Base-by-base conservation (phyloP, 2,329 filamentous ascomycete species). In the Cladosporium sp. region DNA sequence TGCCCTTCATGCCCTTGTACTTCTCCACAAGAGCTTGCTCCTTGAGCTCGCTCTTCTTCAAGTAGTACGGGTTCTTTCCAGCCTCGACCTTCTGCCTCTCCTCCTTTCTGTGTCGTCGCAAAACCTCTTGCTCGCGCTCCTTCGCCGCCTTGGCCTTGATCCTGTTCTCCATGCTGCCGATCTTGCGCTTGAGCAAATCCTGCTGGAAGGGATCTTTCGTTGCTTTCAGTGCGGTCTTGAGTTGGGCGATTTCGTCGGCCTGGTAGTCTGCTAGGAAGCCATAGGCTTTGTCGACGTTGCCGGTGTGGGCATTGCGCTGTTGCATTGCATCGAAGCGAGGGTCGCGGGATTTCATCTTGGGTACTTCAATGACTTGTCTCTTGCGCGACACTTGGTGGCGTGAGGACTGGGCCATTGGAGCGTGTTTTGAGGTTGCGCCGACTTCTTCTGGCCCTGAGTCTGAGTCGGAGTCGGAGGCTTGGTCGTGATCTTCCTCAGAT, bases 1-100 rank as follows among this genome's bases (percentile, higher is more conserved):
- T 88, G 70, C 88, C 88, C 74, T 90, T 94, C 87, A 97, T 88
- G 59, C 83, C 83, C 66, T 87, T 83, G 74, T 89, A 97, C 71
- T 88, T 85, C 66, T 94, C 87, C 69, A 89, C 79, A 61, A 97
- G 77, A 57, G 91, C 79, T 73, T 87, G 79, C 79, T 93, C 91
- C 86, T 94, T 96, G 79, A 94, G 84, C 76, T 97, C 93, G 69
- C 78, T 77, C 77, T 87, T 87, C 83, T 99, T 99, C 67, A 97
- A 78, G 74, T 90, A 97, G 76, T 91, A 99, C 0, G 94, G 93
- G 71, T 83, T 85, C 84, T 97, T 97, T 60, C 94, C 94, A 76
- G 95, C 84, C 66, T 85, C 85, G 52, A 97, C 86, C 60, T 89
- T 77, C 71, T 92, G 88, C 76, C 90, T 91, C 79, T 99, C 94